Conservation (phyloP, 306 rosid species). For the Glycine soja region DNA sequence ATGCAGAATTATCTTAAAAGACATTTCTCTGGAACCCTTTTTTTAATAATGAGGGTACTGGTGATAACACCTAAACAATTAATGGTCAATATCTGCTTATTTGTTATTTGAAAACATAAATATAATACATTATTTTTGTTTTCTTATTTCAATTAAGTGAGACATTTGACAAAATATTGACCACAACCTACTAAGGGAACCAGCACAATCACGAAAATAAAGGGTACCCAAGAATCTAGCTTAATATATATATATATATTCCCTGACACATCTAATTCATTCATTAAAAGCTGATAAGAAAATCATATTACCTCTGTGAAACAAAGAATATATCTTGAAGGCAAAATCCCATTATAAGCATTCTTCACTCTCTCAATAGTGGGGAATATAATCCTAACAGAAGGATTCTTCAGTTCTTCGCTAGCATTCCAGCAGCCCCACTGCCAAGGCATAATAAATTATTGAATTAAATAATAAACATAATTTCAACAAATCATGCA, state of each 20-base stretch:
- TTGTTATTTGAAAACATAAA: too few species aligned
- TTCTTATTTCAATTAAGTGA: constrained; percentile 26
- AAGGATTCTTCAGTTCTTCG: constrained; percentile 71
- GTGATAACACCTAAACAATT: too few species aligned
- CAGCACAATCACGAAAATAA: neutral
- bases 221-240: constrained; percentile 24
- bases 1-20: too few species aligned
- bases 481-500: constrained; percentile 23
- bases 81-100: too few species aligned
- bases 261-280: constrained; percentile 7
- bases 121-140: constrained; percentile 14
- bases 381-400: constrained; percentile 74
- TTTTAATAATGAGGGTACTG: too few species aligned
- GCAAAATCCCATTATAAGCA: constrained; percentile 61
- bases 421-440: constrained; percentile 86
- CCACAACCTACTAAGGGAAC: constrained; percentile 7
- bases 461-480: constrained; percentile 34
- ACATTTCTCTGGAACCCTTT: too few species aligned
- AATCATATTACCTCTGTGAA: constrained; percentile 69
- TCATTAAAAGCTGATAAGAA: constrained; percentile 37
- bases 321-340: constrained; percentile 79
- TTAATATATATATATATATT: neutral
- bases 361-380: constrained; percentile 75
- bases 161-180: constrained; percentile 24
- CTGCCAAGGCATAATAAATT: constrained; percentile 57